These are phyloP conservation scores for Kuraishia hungarica DNA, from an alignment of 805 yeast genomes.

Conservation along the genomic window DNA sequence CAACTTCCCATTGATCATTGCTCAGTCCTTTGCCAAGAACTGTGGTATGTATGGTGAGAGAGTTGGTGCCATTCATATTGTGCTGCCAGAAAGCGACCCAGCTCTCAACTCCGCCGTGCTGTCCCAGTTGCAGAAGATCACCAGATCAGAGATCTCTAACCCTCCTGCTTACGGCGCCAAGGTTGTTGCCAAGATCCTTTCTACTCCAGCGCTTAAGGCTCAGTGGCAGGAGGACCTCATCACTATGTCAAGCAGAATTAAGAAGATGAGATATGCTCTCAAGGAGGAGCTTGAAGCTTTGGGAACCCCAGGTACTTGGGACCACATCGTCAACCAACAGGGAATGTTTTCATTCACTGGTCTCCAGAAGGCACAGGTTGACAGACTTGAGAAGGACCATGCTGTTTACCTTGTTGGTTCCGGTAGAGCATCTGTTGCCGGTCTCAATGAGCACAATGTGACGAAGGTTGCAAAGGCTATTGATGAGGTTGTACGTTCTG, in stretches of 20 bases:
- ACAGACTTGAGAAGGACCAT: slow-evolving; percentile 64
- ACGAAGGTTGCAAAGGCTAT: slow-evolving; percentile 72
- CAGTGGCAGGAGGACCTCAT: slow-evolving; percentile 83
- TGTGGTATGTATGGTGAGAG: slow-evolving; percentile 98
- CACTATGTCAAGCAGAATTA: slow-evolving; percentile 83
- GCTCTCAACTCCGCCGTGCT: slow-evolving; percentile 46
- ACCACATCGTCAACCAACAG: slow-evolving; percentile 79
- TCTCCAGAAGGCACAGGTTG: slow-evolving; percentile 65
- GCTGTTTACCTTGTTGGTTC: slow-evolving; percentile 74
- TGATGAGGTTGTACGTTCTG: slow-evolving; percentile 55
- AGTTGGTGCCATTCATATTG: slow-evolving; percentile 84
- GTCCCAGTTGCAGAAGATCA: slow-evolving; percentile 69
- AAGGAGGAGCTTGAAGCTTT: slow-evolving; percentile 51
- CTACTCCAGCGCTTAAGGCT: slow-evolving; percentile 50
- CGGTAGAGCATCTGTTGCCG: slow-evolving; percentile 93
- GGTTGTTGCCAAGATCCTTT: slow-evolving; percentile 69
- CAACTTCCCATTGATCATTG: slow-evolving; percentile 57
- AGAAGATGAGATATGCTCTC: slow-evolving; percentile 65
- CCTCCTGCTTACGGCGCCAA: slow-evolving; percentile 97
- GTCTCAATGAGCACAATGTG: slow-evolving; percentile 74
- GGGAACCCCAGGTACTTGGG: slow-evolving; percentile 87
- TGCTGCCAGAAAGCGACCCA: slow-evolving; percentile 36
- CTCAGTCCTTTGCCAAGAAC: slow-evolving; percentile 96
- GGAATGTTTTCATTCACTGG: slow-evolving; percentile 99
- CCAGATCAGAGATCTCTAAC: slow-evolving; percentile 81